A percentile compares a stretch with the other conserved stretches of the same genome.
These are phyloP conservation scores for Metschnikowia corniflorae DNA, from an alignment of 805 yeast species.

Conservation along the genomic window DNA sequence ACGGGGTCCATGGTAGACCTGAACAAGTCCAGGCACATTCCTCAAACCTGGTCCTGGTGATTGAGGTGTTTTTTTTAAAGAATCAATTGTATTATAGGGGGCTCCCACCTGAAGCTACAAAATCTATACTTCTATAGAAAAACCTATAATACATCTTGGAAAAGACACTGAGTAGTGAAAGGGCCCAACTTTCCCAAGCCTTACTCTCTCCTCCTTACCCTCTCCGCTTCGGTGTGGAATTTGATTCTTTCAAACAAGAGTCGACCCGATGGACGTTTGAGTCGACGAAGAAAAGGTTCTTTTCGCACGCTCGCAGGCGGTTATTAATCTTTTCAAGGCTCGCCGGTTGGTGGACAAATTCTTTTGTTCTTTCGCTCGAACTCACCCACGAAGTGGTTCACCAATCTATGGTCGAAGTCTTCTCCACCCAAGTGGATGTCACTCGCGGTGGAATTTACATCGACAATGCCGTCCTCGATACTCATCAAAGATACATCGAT, in stretches of 20 bases:
- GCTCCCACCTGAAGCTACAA: too few relatives aligned
- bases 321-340: constrained; percentile 96
- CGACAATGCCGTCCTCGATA: constrained; percentile 89
- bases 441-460: constrained; percentile 87
- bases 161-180: too few relatives aligned
- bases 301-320: constrained; percentile 99
- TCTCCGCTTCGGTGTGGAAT: too few relatives aligned
- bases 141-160: too few relatives aligned
- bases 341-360: constrained; percentile 91
- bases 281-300: constrained; percentile 96
- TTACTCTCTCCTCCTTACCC: too few relatives aligned
- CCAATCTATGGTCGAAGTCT: constrained; percentile 96
- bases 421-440: constrained; percentile 79
- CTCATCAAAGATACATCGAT: constrained; percentile 87
- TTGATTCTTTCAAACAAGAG: constrained; percentile 91
- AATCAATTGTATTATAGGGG: too few relatives aligned
- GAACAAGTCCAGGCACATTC: constrained; percentile 92
- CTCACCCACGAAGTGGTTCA: constrained; percentile 87
- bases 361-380: constrained; percentile 98
- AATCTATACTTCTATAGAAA: too few relatives aligned
- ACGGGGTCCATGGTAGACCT: constrained; percentile 93
- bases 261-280: constrained; percentile 93
- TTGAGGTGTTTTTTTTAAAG: too few relatives aligned
- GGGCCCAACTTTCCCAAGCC: too few relatives aligned
- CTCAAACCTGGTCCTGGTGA: constrained; percentile 97